Conservation (phyloP, 1,284 basidiomycete species). For the Austropuccinia psidii region DNA sequence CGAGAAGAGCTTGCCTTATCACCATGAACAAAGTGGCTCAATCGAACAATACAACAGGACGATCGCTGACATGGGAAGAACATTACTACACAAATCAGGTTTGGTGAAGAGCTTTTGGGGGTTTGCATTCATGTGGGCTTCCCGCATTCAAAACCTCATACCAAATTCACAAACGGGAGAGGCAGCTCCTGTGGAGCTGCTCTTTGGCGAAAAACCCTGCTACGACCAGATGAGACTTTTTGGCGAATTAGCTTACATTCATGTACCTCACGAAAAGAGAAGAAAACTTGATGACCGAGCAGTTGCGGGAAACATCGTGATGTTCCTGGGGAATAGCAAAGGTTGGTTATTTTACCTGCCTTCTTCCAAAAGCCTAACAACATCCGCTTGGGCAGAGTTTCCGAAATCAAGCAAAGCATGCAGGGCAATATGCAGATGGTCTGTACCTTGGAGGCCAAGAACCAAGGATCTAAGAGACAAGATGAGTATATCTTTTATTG, state of each 20-base stretch:
- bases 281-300: background rate
- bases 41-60: conserved; percentile 1
- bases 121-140: background rate
- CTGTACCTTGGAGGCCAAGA: background rate
- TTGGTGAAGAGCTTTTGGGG: background rate
- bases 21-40: background rate
- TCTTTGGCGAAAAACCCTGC: background rate
- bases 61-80: background rate
- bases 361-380: background rate
- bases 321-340: background rate
- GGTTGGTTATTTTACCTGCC: conserved; percentile 14
- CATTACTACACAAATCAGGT: background rate
- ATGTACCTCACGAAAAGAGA: background rate
- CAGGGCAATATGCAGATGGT: too few relatives aligned
- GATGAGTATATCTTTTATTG: background rate
- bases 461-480: background rate
- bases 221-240: background rate
- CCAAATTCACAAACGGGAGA: background rate
- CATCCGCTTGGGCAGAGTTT: too few relatives aligned
- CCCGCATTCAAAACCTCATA: background rate
- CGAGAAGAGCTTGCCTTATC: background rate
- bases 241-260: background rate
- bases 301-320: background rate
- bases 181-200: background rate
- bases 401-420: too few relatives aligned